These are phyloP conservation scores for Chaetomiaceae sp. DNA, from an alignment of 2,329 filamentous ascomycete species.

Conservation along the genomic window DNA sequence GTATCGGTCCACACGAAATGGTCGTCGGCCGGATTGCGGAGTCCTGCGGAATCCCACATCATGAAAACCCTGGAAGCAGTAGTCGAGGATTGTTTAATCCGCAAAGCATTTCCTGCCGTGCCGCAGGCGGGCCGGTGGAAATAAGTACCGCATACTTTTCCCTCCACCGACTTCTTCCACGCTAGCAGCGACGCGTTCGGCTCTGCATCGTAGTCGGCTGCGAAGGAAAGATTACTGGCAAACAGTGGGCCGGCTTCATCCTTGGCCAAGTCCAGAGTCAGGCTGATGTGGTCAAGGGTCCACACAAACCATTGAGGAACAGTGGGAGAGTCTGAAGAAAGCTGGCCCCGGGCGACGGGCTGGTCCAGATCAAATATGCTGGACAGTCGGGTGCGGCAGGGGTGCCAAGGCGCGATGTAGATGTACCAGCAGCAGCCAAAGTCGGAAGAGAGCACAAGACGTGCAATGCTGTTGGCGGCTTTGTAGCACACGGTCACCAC, in stretches of 20 bases:
- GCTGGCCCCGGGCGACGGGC: conserved; percentile 10
- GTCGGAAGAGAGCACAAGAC: conserved; percentile 14
- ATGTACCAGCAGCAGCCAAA: conserved; percentile 16
- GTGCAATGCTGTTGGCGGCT: conserved; percentile 13
- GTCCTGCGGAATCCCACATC: conserved; percentile 16
- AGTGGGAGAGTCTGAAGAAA: not conserved
- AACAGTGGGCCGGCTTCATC: not conserved
- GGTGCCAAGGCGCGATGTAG: conserved; percentile 15
- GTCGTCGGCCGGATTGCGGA: conserved; percentile 7
- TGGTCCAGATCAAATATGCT: conserved; percentile 9
- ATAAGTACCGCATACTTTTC: conserved; percentile 7
- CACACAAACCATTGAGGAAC: conserved; percentile 15
- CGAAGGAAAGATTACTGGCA: not conserved
- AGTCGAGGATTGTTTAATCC: not conserved
- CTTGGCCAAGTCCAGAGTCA: not conserved
- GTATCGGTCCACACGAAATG: conserved; percentile 18
- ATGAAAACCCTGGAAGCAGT: conserved; percentile 11
- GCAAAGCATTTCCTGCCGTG: conserved; percentile 16
- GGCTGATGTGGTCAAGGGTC: conserved; percentile 8
- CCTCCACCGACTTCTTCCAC: conserved; percentile 10
- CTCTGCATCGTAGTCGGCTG: not conserved
- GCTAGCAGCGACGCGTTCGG: not conserved
- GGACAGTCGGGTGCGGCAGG: not conserved
- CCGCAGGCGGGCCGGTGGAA: conserved; percentile 15
- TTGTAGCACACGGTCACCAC: conserved; percentile 21